These are phyloP conservation scores for Colletotrichum salicis DNA, from an alignment of 2,329 filamentous ascomycete species.

Conservation along the genomic window DNA sequence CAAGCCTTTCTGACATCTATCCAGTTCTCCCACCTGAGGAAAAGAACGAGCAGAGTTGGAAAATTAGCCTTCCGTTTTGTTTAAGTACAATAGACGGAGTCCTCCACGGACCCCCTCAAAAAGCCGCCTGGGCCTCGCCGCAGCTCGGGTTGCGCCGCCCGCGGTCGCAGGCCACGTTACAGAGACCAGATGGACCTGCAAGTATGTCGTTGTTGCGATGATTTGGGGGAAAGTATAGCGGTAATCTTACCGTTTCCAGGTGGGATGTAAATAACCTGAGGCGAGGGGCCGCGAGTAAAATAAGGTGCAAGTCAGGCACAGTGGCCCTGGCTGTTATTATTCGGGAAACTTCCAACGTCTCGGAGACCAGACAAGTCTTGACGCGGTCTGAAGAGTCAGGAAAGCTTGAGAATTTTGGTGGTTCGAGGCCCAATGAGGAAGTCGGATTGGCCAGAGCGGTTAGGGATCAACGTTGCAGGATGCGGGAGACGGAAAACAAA, in stretches of 20 bases:
- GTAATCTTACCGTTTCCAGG: neutral
- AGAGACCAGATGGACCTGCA: constrained; percentile 6
- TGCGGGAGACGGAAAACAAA: neutral
- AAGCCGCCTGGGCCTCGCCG: neutral
- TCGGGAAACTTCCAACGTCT: neutral
- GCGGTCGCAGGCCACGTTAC: constrained; percentile 12
- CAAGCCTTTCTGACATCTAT: neutral
- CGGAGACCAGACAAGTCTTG: neutral
- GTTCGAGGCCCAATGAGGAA: constrained; percentile 4
- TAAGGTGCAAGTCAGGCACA: neutral
- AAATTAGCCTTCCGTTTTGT: neutral
- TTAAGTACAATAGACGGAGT: neutral
- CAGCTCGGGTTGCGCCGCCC: neutral
- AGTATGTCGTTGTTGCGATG: neutral
- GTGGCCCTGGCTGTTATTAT: constrained; percentile 1
- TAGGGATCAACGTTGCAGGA: constrained; percentile 10
- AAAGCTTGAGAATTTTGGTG: neutral
- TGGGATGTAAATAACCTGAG: neutral
- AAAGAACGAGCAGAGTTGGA: neutral
- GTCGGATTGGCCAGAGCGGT: neutral
- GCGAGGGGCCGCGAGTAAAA: neutral
- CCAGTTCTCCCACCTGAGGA: neutral
- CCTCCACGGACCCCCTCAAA: neutral
- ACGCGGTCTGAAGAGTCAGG: neutral
- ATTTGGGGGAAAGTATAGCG: neutral